These are phyloP conservation scores for Citrus reticulata DNA, from an alignment of 345 rosid species.

Conservation along the genomic window DNA sequence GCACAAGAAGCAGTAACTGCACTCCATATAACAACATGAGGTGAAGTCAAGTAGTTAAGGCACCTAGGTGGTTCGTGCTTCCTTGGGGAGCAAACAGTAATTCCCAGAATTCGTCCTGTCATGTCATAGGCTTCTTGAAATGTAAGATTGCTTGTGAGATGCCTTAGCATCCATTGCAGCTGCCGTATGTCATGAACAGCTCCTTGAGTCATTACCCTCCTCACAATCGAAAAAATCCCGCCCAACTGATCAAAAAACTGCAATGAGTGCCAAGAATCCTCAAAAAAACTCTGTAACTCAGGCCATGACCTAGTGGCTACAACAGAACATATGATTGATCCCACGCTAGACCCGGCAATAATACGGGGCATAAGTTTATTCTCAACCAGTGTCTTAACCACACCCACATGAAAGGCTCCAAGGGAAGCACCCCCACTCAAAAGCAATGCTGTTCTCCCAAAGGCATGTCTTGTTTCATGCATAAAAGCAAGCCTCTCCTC, in stretches of 20 bases:
- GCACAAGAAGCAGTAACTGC: constrained; percentile 99
- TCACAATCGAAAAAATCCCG: constrained; percentile 76
- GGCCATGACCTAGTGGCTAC: constrained; percentile 98
- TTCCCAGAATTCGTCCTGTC: constrained; percentile 91
- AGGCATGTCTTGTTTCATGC: constrained; percentile 98
- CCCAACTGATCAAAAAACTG: constrained; percentile 96
- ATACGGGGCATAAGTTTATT: constrained; percentile 91
- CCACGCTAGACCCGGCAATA: constrained; percentile 98
- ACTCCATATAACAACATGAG: constrained; percentile 99
- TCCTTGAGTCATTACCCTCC: constrained; percentile 81
- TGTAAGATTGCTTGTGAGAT: constrained; percentile 90
- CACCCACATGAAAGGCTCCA: constrained; percentile 92
- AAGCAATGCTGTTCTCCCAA: constrained; percentile 97
- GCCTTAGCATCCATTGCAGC: constrained; percentile 83
- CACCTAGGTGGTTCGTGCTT: constrained; percentile 99
- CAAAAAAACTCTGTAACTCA: constrained; percentile 87
- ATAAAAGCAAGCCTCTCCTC: constrained; percentile 93
- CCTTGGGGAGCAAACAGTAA: constrained; percentile 96
- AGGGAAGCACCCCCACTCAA: constrained; percentile 99
- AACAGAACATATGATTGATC: constrained; percentile 80
- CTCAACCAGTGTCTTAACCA: constrained; percentile 83
- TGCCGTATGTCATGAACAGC: constrained; percentile 92
- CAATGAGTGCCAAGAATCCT: constrained; percentile 70
- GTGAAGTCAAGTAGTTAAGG: constrained; percentile 94
- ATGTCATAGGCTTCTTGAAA: constrained; percentile 98